phyloP scores from a whole-genome alignment of 495 filamentous ascomycete species.

The Aspergillus ostianus region DNA sequence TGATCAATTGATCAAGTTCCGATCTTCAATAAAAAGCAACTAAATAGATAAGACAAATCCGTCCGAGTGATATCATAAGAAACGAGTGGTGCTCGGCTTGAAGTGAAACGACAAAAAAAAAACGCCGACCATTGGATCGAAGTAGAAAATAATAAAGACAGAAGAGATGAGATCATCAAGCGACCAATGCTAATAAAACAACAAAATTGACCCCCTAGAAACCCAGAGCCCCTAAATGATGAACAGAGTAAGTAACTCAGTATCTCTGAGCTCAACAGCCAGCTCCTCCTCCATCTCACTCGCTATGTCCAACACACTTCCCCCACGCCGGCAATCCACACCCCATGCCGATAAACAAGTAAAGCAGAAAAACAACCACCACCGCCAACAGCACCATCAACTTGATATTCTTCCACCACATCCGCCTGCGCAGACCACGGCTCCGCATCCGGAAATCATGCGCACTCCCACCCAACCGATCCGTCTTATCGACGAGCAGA shows the following conservation, averaged over 20 bases:
- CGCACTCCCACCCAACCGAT: constrained; percentile 79
- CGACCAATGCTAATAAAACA: neutral
- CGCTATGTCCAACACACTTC: constrained; percentile 42
- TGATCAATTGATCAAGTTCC: no score
- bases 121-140: neutral
- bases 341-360: constrained; percentile 70
- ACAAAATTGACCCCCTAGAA: no score
- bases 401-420: constrained; percentile 99
- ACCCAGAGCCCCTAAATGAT: no score
- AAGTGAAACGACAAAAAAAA: neutral
- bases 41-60: no score
- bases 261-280: no score
- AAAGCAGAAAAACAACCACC: constrained; percentile 81
- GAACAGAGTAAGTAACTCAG: no score
- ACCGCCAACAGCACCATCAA: constrained; percentile 81
- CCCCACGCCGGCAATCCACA: constrained; percentile 67
- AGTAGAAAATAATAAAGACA: neutral
- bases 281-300: neutral
- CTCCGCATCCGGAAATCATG: constrained; percentile 86
- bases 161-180: neutral
- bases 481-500: constrained; percentile 95
- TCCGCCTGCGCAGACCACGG: constrained; percentile 77
- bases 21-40: no score
- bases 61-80: neutral
- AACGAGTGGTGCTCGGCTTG: neutral